phyloP scores from a whole-genome alignment of 371 early-diverging fungal genomes.

The Actinomortierella ambigua region DNA sequence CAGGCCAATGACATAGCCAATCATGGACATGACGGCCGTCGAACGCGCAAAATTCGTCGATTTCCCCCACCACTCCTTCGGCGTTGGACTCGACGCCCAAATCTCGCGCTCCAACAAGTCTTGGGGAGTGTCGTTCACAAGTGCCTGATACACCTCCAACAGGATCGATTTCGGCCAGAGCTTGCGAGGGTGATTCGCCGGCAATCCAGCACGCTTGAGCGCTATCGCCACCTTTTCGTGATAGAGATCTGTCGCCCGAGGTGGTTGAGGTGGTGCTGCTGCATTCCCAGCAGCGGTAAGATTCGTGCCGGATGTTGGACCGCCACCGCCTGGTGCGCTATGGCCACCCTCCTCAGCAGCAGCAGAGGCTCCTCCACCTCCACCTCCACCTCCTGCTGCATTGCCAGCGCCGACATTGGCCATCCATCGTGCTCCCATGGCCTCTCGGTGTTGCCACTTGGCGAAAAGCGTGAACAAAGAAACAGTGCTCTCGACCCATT shows the following conservation, averaged over 20 bases:
- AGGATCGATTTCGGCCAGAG: slow-evolving; percentile 73
- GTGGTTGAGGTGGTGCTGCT: slow-evolving; percentile 25
- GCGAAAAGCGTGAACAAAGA: slow-evolving; percentile 65
- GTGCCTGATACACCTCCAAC: slow-evolving; percentile 61
- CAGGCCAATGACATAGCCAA: slow-evolving; percentile 97
- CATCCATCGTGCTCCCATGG: slow-evolving; percentile 50
- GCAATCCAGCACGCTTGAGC: slow-evolving; percentile 55
- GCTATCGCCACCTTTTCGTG: slow-evolving; percentile 45
- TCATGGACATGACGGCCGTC: slow-evolving; percentile 92
- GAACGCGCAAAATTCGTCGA: slow-evolving; percentile 82
- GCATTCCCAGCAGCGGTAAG: slow-evolving; percentile 11
- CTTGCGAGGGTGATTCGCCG: slow-evolving; percentile 55
- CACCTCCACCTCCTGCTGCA: slow-evolving; percentile 8
- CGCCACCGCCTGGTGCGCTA: slow-evolving; percentile 11
- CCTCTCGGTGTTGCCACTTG: slow-evolving; percentile 63
- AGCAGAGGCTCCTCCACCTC: too few species aligned
- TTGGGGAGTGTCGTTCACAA: slow-evolving; percentile 67
- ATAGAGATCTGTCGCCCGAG: slow-evolving; percentile 47
- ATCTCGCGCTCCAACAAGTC: slow-evolving; percentile 67
- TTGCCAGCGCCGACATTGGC: slow-evolving; percentile 20
- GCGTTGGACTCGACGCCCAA: slow-evolving; percentile 58
- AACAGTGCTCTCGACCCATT: slow-evolving; percentile 92
- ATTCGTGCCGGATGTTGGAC: slow-evolving; percentile 11
- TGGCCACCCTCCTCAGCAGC: slow-evolving; percentile 11
- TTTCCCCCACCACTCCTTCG: slow-evolving; percentile 75